A percentile compares a stretch with the other conserved stretches of the same genome.
phyloP scores from a whole-genome alignment of 2,329 filamentous ascomycete species.

The Ilyonectria mors-panacis region DNA sequence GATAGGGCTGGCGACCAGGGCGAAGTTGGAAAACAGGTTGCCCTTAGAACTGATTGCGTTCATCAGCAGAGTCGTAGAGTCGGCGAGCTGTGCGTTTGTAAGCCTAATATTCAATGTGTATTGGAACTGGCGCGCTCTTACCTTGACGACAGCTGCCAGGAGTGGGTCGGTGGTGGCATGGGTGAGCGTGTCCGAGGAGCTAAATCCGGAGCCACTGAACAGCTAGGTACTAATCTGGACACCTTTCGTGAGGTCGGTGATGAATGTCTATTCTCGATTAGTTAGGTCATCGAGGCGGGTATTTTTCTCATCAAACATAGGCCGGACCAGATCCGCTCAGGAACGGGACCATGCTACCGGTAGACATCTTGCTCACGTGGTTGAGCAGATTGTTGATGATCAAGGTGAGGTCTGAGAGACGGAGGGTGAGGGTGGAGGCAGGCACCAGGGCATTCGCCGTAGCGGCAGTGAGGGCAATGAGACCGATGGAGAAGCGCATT shows the following conservation, averaged over 20 bases:
- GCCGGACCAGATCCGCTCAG: neutral
- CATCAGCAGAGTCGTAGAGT: neutral
- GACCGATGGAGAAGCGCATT: constrained; percentile 14
- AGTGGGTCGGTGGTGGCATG: neutral
- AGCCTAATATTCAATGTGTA: too few species aligned
- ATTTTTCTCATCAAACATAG: neutral
- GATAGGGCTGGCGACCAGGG: neutral
- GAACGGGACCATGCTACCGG: neutral
- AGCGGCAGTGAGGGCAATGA: constrained; percentile 7
- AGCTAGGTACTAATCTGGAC: neutral
- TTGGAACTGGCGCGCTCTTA: neutral
- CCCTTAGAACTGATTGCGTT: neutral
- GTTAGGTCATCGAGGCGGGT: neutral
- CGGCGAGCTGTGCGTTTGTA: neutral
- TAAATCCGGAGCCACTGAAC: too few species aligned
- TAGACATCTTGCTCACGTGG: neutral
- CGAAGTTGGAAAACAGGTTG: neutral
- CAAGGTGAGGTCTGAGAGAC: neutral
- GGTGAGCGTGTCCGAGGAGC: neutral
- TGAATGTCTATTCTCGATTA: neutral
- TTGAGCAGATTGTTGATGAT: neutral
- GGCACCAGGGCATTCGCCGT: constrained; percentile 3
- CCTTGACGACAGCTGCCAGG: neutral
- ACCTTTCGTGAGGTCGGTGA: neutral
- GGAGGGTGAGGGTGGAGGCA: neutral